These are phyloP conservation scores for Sideroxylon spinosum DNA, from an alignment of 179 eudicot species.

Conservation along the genomic window DNA sequence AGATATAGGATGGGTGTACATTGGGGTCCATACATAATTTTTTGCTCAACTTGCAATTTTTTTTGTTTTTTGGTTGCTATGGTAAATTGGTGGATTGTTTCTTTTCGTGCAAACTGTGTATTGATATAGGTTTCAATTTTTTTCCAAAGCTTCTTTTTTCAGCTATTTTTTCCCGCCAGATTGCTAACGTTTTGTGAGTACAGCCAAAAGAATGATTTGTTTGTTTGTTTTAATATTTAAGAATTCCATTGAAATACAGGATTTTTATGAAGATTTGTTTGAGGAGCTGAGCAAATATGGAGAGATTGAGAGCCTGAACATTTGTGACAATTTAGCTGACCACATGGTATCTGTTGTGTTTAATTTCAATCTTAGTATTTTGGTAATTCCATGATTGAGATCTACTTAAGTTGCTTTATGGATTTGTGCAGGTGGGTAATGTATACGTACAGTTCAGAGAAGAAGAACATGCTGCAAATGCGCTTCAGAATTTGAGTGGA, in stretches of 20 bases:
- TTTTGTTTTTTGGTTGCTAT: not conserved
- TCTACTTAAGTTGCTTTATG: conserved; percentile 6
- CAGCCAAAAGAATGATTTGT: not conserved
- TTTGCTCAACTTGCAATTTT: not conserved
- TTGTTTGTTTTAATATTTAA: not conserved
- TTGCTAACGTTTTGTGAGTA: not conserved
- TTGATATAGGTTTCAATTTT: not conserved
- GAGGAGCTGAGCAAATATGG: conserved; percentile 93
- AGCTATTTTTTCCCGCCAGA: not conserved
- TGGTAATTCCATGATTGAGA: not conserved
- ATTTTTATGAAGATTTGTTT: conserved; percentile 91
- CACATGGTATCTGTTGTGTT: conserved; percentile 63
- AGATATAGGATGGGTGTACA: too few species aligned
- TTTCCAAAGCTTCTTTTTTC: not conserved
- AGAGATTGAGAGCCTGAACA: conserved; percentile 84
- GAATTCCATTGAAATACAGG: conserved; percentile 37
- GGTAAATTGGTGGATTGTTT: not conserved
- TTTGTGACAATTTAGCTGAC: conserved; percentile 94
- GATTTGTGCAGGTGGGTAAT: conserved; percentile 66
- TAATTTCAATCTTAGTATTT: not conserved
- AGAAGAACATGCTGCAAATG: conserved; percentile 89
- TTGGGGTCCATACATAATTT: too few species aligned
- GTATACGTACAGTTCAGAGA: conserved; percentile 93
- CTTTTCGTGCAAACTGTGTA: not conserved
- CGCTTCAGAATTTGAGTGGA: conserved; percentile 71